Percentiles rank a stretch among this genome's conserved stretches.
Conservation (phyloP, 164 flowering plant genomes). For the Umbilicus rupestris region DNA sequence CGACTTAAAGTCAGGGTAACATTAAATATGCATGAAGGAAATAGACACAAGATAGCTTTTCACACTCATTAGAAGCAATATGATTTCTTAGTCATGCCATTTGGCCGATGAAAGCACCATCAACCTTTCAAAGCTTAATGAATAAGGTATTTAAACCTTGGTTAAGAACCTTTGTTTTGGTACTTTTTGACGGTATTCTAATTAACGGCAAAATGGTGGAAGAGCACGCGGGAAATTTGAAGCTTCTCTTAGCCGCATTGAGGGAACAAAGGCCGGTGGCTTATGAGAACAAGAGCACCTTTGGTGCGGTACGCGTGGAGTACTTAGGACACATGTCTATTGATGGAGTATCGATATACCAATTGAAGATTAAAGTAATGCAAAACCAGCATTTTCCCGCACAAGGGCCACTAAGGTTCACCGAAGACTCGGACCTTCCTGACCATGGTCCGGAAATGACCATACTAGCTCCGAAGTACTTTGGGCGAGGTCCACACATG, state of each 20-base stretch:
- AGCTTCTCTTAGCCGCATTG: background rate
- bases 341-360: too few species aligned
- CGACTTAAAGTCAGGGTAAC: background rate
- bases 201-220: background rate
- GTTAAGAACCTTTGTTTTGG: background rate
- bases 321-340: background rate
- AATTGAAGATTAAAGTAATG: too few species aligned
- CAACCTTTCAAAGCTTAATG: background rate
- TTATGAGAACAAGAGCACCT: background rate
- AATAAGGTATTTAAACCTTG: background rate
- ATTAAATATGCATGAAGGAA: background rate
- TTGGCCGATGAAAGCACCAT: background rate
- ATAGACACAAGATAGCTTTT: background rate
- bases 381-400: too few species aligned
- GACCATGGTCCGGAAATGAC: too few species aligned
- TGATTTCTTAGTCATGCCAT: background rate
- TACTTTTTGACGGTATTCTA: slow-evolving; percentile 2
- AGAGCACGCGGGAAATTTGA: background rate
- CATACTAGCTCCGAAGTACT: too few species aligned
- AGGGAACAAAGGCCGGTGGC: background rate
- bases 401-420: too few species aligned
- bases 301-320: background rate
- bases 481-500: too few species aligned
- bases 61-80: background rate
- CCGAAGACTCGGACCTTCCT: too few species aligned